phyloP scores from a whole-genome alignment of 1,284 basidiomycete genomes.

The Ganoderma boninense region DNA sequence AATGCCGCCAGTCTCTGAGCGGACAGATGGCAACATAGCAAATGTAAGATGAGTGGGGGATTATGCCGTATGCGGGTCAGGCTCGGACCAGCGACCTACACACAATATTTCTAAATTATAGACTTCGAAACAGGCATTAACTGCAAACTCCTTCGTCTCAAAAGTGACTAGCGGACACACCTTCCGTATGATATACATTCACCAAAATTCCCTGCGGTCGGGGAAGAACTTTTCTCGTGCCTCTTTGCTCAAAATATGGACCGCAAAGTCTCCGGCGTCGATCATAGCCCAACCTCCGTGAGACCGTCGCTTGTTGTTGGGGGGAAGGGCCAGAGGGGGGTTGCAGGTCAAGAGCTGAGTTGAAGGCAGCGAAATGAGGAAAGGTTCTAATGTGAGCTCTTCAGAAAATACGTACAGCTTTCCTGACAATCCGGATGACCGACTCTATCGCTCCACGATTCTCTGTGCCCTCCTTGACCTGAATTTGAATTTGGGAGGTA shows the following conservation, averaged over 20 bases:
- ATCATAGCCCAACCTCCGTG: conserved; percentile 84
- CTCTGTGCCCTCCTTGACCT: conserved; percentile 87
- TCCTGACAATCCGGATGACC: conserved; percentile 71
- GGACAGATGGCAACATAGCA: not conserved
- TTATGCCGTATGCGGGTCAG: not conserved
- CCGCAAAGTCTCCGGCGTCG: conserved; percentile 79
- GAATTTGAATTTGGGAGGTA: not conserved
- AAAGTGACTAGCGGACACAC: not conserved
- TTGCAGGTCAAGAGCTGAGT: conserved; percentile 58
- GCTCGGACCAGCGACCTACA: not conserved
- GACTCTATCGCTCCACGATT: conserved; percentile 77
- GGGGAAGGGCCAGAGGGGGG: conserved; percentile 66
- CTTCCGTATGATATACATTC: not conserved
- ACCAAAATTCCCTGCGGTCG: conserved; percentile 41
- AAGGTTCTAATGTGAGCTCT: not conserved
- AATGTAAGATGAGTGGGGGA: not conserved
- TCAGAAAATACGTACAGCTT: conserved; percentile 53
- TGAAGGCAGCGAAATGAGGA: conserved; percentile 6
- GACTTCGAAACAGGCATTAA: not conserved
- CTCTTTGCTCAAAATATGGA: conserved; percentile 73
- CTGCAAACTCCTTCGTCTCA: not conserved
- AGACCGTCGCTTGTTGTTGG: conserved; percentile 63
- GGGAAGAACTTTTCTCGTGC: conserved; percentile 72
- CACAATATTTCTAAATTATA: conserved; percentile 4
- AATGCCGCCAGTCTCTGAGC: not conserved